Base-by-base conservation (phyloP, 2,329 filamentous ascomycete species). In the Ophiostoma sp. region DNA sequence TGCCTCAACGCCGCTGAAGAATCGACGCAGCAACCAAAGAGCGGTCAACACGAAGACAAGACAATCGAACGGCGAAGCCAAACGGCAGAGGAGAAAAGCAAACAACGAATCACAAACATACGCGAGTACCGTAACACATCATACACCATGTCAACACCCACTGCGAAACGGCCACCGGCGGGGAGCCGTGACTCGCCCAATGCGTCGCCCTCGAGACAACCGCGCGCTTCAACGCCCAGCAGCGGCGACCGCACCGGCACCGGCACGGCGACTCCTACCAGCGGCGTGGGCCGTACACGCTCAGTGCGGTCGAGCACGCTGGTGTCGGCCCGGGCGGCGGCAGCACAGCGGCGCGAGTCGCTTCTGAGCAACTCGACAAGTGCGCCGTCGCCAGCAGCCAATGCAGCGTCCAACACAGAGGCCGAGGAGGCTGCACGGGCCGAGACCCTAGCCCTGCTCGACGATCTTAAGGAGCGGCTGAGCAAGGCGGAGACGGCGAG, bases 381-480 rank as follows among this genome's bases (percentile, higher is more conserved):
- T 48, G 61, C 69, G 31, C 28, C 63, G n/a, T 72, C 64, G 4
- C 33, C 33, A 15, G 11, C 42, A 6, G 31, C 31, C 31, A 31
- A 33, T 22, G 22, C 61, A 4, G 70, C 64, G 19, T 73, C 33
- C 61, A 75, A 22, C 74, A 78, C 70, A 69, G 86, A 87, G 74
- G 85, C 85, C 45, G 90, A 93, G 72, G 88, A 94, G 76, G 92
- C 95, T 70, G 90, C 91, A 75, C 90, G 92, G 77, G 94, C 93
- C 22, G 94, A 96, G 82, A 91, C 92, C 75, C 86, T 93, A 57
- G 91, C 93, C 19, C 85, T 93, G 73, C 87, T 97, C 74, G 93
- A 97, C 76, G 94, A 98, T 76, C 85, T 98, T 74, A 94, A 94
- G 82, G 90, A 94, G 76, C 90, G 93, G 73, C 86, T 98, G 69